These are phyloP conservation scores for Blastobotrys ciferrii DNA, from an alignment of 1,139 yeast species.

Conservation along the genomic window DNA sequence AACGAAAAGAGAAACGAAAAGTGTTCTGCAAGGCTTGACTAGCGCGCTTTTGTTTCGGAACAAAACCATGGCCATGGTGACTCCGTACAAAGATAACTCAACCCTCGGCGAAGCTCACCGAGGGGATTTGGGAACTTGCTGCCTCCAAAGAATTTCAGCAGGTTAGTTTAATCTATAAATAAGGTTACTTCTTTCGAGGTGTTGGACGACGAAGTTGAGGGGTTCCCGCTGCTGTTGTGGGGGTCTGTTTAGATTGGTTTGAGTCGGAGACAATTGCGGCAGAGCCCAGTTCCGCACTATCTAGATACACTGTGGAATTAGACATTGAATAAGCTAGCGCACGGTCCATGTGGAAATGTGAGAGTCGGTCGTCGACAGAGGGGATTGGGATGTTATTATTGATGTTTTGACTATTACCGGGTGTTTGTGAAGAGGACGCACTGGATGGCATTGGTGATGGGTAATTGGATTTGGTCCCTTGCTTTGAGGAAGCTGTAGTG, in stretches of 20 bases:
- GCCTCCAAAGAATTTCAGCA: too few relatives aligned
- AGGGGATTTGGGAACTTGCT: too few relatives aligned
- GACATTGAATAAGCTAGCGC: conserved; percentile 26
- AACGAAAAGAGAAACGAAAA: too few relatives aligned
- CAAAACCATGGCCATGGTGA: too few relatives aligned
- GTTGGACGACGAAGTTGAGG: conserved; percentile 7
- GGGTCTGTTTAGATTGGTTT: conserved; percentile 7
- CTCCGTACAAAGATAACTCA: too few relatives aligned
- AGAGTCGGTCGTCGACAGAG: conserved; percentile 23
- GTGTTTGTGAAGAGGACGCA: conserved; percentile 13
- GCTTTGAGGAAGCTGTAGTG: conserved; percentile 6
- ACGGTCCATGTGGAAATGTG: conserved; percentile 27
- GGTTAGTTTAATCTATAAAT: too few relatives aligned
- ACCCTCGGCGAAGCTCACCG: too few relatives aligned
- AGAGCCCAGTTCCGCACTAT: conserved; percentile 14
- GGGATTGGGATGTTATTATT: conserved; percentile 14
- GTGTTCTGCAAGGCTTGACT: too few relatives aligned
- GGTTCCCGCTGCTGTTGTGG: conserved; percentile 9
- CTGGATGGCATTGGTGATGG: conserved; percentile 20
- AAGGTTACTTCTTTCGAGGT: conserved; percentile 8
- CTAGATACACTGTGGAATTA: conserved; percentile 24
- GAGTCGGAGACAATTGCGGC: conserved; percentile 7
- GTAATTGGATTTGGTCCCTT: conserved; percentile 17
- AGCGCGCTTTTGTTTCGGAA: too few relatives aligned
- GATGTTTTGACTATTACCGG: conserved; percentile 10